Evolutionary conservation across 768 basidiomycete species (phyloP).

Genomic region (Exsudoporus frostii): DNA sequence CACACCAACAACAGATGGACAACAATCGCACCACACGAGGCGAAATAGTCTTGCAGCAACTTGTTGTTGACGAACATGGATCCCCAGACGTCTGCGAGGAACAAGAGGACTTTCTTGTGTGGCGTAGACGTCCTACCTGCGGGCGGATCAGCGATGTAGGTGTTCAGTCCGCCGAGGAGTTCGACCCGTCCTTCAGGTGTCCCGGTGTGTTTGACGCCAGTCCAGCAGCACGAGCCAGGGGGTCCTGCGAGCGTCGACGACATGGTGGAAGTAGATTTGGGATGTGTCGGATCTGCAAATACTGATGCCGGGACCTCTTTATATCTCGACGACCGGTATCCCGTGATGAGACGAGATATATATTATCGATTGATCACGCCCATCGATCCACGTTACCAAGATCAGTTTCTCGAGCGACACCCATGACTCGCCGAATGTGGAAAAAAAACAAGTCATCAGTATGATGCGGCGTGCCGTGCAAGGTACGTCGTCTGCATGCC

Average conservation of each 20-base stretch:
- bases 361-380: neutral
- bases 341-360: neutral
- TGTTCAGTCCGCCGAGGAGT: conserved; percentile 45
- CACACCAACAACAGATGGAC: neutral
- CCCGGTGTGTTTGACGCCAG: conserved; percentile 49
- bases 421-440: neutral
- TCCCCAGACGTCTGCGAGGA: conserved; percentile 54
- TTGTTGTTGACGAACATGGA: conserved; percentile 53
- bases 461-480: neutral
- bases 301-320: neutral
- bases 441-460: neutral
- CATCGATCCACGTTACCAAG: no score
- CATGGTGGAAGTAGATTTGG: conserved; percentile 6
- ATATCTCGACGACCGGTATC: neutral
- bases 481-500: no score
- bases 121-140: conserved; percentile 4
- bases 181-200: conserved; percentile 42
- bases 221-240: conserved; percentile 46
- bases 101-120: conserved; percentile 49
- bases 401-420: neutral
- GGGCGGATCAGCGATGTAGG: conserved; percentile 53
- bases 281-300: neutral
- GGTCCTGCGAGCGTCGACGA: conserved; percentile 38
- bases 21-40: conserved; percentile 47
- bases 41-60: conserved; percentile 60